Base-by-base conservation (phyloP, 495 filamentous ascomycete species). In the Hypoxylon rickii region DNA sequence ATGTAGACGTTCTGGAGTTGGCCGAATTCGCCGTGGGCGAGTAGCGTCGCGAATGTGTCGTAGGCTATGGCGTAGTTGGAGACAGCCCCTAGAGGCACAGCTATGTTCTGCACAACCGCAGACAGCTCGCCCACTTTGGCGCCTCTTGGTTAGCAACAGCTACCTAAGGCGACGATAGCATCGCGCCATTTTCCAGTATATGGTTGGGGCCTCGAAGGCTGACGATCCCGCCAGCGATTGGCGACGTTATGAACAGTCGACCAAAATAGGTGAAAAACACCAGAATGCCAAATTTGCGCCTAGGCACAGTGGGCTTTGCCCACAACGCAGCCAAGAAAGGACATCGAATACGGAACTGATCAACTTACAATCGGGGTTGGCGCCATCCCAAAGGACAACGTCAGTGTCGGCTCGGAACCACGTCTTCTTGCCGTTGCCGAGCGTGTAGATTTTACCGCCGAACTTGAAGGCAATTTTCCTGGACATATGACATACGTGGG, bases 341-440 rank as follows among this genome's bases (percentile, higher is more conserved):
- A 10, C 3, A n/a, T n/a, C 2, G 3, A 12, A 13, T 10, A 15
- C 1, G 10, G 15, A 21, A 22, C 5, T 1, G 1, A 8, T 32
- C 11, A 19, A 48, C 49, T 53, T 44, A 59, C 56, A 44, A 21
- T 31, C 16, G 17, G 18, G n/a, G 1, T 33, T 3, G 13, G 2
- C 10, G 2, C 29, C 38, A 6, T 22, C 24, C 49, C 38, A 59
- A 33, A 44, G 22, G 44, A 53, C 19, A 1, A 32, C 38, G 19
- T 59, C 49, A 1, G 37, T 53, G 0, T 32, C 32, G 5, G 44
- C 32, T 7, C 32, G 19, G n/a, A 59, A 59, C 49, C 49, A 59
- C 1, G 49, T 53, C 0, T 0, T 29, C 0, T 3, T 19, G 6
- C 49, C 49, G 31, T 59, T 4, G 4, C 20, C 43, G 2, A 59